Conservation (phyloP, 2,329 filamentous ascomycete species). For the Aspergillus persii region DNA sequence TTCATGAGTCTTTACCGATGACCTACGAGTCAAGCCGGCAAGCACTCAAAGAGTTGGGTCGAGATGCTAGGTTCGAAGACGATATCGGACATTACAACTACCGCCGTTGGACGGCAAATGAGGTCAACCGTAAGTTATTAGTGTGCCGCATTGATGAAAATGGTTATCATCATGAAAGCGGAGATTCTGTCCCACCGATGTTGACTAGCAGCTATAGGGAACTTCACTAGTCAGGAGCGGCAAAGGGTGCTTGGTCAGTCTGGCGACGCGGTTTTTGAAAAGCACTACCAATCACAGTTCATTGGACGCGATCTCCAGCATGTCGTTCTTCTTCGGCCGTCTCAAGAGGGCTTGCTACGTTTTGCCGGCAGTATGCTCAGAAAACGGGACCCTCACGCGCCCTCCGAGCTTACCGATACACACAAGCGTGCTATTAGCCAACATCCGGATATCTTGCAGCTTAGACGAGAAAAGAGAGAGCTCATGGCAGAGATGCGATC, state of each 20-base stretch:
- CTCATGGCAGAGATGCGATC: slow-evolving; percentile 24
- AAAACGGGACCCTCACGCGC: slow-evolving; percentile 23
- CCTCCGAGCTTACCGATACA: slow-evolving; percentile 20
- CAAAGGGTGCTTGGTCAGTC: slow-evolving; percentile 27
- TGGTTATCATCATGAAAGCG: too few relatives aligned
- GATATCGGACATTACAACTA: slow-evolving; percentile 30
- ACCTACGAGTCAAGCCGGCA: slow-evolving; percentile 24
- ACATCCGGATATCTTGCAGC: slow-evolving; percentile 19
- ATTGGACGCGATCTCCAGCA: slow-evolving; percentile 25
- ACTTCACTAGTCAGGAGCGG: slow-evolving; percentile 28
- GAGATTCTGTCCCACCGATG: too few relatives aligned
- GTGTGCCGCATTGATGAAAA: too few relatives aligned
- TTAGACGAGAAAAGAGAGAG: slow-evolving; percentile 27
- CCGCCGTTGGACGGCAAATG: slow-evolving; percentile 25
- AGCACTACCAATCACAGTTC: slow-evolving; percentile 27
- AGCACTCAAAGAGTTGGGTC: slow-evolving; percentile 24
- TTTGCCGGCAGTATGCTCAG: slow-evolving; percentile 22
- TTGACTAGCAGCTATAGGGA: slow-evolving; percentile 8
- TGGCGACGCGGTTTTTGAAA: slow-evolving; percentile 25
- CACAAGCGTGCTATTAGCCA: slow-evolving; percentile 18
- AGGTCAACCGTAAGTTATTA: slow-evolving; percentile 25
- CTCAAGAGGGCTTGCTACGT: slow-evolving; percentile 21
- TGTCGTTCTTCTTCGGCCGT: slow-evolving; percentile 26
- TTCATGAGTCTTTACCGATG: slow-evolving; percentile 24
- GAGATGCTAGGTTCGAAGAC: slow-evolving; percentile 26